Base-by-base conservation (phyloP, 352 stramenopile species). In the Lagenidium giganteum region DNA sequence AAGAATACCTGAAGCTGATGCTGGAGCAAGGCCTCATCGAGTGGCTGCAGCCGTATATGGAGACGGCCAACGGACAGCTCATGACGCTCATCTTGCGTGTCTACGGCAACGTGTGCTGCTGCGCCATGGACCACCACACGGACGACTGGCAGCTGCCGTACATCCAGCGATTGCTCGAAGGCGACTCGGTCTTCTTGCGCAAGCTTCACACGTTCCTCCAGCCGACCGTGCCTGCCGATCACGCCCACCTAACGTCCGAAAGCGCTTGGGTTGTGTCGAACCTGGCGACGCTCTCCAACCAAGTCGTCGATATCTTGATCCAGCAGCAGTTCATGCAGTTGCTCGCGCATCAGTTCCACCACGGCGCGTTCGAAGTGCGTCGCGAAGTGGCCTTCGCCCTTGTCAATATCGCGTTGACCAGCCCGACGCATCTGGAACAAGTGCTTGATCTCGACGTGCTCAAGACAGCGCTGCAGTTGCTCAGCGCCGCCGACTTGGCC, bases 261-360 rank as follows among this genome's bases (percentile, higher is more conserved):
- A 67, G 69, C 23, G 70, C 79, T 17, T 92, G 75, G 75, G 79
- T 88, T 7, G 29, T 88, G 5, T 88, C 79, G n/a, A 92, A 88
- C 39, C 47, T 92, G 22, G 79, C 76, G 13, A 74, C 73, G 5
- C 64, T 72, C 3, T 71, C 87, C 36, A 58, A 26, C 4, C 16
- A 61, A 2, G 61, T 87, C 16, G 73, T 92, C 3, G 59, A 83
- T 13, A n/a, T 71, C 36, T 33, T 92, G 2, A 24, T 87, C 8
- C 51, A 81, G 8, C 57, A 57, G 3, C 57, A 74, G 4, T 59
- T 92, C 17, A 42, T 92, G 2, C 65, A 66, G 24, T 42, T 86
- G n/a, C 47, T 92, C 4, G 58, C 41, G 4, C 59, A 66, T 16
- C 71, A 81, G 18, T 88, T 92, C 38, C 63, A 72, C 36, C 49